phyloP scores from a whole-genome alignment of 371 early-diverging fungal genomes.

The Syncephalastrum monosporum region DNA sequence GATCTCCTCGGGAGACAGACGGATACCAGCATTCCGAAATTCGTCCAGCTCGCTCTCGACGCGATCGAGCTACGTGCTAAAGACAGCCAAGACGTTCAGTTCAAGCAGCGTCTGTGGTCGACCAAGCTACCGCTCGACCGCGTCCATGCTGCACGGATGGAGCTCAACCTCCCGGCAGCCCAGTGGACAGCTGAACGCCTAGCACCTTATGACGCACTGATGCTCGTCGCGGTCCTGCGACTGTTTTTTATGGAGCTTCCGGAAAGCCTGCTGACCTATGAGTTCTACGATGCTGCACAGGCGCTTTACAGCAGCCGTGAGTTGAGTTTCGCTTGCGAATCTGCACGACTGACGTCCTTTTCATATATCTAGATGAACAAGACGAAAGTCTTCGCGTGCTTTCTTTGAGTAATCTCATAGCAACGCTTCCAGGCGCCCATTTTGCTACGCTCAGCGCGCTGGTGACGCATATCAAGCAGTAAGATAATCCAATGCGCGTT shows the following conservation, averaged over 20 bases:
- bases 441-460: constrained; percentile 53
- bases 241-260: constrained; percentile 74
- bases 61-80: constrained; percentile 21
- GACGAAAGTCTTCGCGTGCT: constrained; percentile 45
- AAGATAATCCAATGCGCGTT: constrained; percentile 6
- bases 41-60: constrained; percentile 44
- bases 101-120: constrained; percentile 54
- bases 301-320: constrained; percentile 60
- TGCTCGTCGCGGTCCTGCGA: constrained; percentile 64
- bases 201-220: constrained; percentile 52
- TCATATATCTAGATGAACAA: constrained; percentile 25
- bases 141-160: constrained; percentile 64
- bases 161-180: constrained; percentile 55
- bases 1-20: constrained; percentile 62
- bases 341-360: neutral
- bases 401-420: constrained; percentile 57
- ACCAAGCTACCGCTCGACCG: constrained; percentile 55
- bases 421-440: constrained; percentile 53
- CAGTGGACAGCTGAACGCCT: constrained; percentile 53
- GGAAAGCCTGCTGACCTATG: constrained; percentile 64
- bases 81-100: too few relatives aligned
- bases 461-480: constrained; percentile 42
- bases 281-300: constrained; percentile 72
- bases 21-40: constrained; percentile 56
- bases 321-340: constrained; percentile 1